Conservation (phyloP, 257 asterid species). For the Plantago ovata region DNA sequence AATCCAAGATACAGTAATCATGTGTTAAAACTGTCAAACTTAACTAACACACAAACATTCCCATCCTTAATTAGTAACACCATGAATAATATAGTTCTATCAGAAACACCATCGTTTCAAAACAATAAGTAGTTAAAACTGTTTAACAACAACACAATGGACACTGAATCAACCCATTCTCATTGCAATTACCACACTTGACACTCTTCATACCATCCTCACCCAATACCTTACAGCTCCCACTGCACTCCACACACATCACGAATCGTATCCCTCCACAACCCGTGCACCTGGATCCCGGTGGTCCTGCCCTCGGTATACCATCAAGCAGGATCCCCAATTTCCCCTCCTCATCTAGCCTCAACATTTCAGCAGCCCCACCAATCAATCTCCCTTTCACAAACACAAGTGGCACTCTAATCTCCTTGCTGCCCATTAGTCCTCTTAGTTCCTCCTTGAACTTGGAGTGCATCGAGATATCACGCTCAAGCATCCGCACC, state of each 20-base stretch:
- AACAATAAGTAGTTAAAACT: background rate
- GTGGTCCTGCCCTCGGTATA: constrained; percentile 44
- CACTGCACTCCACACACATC: constrained; percentile 72
- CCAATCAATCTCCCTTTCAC: constrained; percentile 85
- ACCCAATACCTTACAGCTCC: constrained; percentile 71
- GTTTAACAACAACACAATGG: constrained; percentile 30
- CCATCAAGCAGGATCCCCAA: constrained; percentile 51
- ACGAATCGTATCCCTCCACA: constrained; percentile 78
- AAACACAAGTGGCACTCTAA: constrained; percentile 72
- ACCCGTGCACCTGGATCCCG: constrained; percentile 33
- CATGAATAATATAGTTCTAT: no score
- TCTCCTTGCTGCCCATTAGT: constrained; percentile 51
- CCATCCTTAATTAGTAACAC: no score
- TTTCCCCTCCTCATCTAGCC: constrained; percentile 84
- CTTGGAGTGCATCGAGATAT: constrained; percentile 76
- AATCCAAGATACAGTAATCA: no score
- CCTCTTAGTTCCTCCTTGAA: constrained; percentile 70
- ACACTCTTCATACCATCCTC: constrained; percentile 45
- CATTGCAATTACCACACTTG: constrained; percentile 56
- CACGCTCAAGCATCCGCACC: constrained; percentile 56
- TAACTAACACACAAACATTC: no score
- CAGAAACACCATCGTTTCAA: no score
- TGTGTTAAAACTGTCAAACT: no score
- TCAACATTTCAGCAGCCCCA: constrained; percentile 77
- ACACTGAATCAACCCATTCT: constrained; percentile 57